Conservation (phyloP, 1,284 basidiomycete genomes). For the Apiotrichum mycotoxinovorans region DNA sequence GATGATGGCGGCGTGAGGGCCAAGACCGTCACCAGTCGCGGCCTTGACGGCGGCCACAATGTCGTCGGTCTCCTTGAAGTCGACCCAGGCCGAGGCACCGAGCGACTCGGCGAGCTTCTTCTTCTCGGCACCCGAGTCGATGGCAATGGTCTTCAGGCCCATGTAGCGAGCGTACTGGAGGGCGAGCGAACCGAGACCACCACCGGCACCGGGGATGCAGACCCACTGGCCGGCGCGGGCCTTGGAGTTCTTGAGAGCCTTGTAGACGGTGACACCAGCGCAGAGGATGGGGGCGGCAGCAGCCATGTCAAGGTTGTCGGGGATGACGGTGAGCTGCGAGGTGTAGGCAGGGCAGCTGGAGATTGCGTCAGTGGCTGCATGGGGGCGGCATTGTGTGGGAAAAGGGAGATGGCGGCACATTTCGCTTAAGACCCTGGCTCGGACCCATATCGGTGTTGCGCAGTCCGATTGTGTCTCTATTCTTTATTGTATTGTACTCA, state of each 20-base stretch:
- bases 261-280: slow-evolving; percentile 62
- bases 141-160: slow-evolving; percentile 73
- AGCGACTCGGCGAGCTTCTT: slow-evolving; percentile 63
- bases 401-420: too few species aligned
- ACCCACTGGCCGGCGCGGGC: slow-evolving; percentile 75
- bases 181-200: slow-evolving; percentile 56
- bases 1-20: slow-evolving; percentile 71
- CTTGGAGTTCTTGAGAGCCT: slow-evolving; percentile 72
- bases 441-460: neutral
- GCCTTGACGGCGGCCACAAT: slow-evolving; percentile 49
- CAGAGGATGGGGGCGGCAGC: slow-evolving; percentile 79
- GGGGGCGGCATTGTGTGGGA: too few species aligned
- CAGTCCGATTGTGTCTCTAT: too few species aligned
- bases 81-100: slow-evolving; percentile 74
- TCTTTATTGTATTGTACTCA: slow-evolving; percentile 3
- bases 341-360: slow-evolving; percentile 54
- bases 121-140: slow-evolving; percentile 73
- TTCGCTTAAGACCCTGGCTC: neutral
- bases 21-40: slow-evolving; percentile 62
- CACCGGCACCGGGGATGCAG: slow-evolving; percentile 58
- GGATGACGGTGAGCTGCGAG: slow-evolving; percentile 70
- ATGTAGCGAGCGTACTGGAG: slow-evolving; percentile 72
- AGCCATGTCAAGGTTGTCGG: slow-evolving; percentile 61
- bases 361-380: slow-evolving; percentile 3
- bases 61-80: slow-evolving; percentile 59